phyloP scores from a whole-genome alignment of 1,284 basidiomycete species.

The Vanrija sp. region DNA sequence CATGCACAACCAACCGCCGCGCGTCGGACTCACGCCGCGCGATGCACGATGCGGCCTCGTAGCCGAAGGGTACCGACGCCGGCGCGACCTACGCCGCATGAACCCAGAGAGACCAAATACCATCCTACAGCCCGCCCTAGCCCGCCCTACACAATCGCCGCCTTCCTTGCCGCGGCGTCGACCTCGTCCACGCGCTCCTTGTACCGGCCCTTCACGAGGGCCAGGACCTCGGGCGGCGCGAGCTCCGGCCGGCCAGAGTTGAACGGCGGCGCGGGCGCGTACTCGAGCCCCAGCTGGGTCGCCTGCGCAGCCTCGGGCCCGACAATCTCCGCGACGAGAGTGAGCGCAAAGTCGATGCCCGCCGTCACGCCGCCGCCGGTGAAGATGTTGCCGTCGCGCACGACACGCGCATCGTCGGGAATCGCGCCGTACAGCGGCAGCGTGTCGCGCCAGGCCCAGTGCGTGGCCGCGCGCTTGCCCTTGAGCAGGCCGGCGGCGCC shows the following conservation, averaged over 20 bases:
- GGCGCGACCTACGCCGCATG: too few species aligned
- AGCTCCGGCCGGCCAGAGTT: neutral
- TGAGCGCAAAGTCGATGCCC: slow-evolving; percentile 17
- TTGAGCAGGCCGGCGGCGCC: slow-evolving; percentile 6
- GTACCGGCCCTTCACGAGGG: too few species aligned
- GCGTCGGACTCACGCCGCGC: too few species aligned
- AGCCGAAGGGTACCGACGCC: too few species aligned
- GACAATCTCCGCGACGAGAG: slow-evolving; percentile 6
- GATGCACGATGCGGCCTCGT: too few species aligned
- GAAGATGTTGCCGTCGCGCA: slow-evolving; percentile 5
- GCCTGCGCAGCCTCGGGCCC: slow-evolving; percentile 1
- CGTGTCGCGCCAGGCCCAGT: slow-evolving; percentile 5
- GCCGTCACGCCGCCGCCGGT: slow-evolving; percentile 13
- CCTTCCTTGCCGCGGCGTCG: too few species aligned
- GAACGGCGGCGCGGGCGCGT: slow-evolving; percentile 12
- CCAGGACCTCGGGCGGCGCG: slow-evolving; percentile 1
- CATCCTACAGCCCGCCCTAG: too few species aligned
- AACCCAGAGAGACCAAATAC: too few species aligned
- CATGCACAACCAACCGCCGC: too few species aligned
- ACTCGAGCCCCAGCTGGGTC: slow-evolving; percentile 9
- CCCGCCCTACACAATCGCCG: too few species aligned
- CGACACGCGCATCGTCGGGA: slow-evolving; percentile 4
- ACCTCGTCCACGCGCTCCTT: too few species aligned
- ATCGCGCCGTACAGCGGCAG: neutral
- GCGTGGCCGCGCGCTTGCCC: slow-evolving; percentile 6